These are phyloP conservation scores for Blastobotrys mokoenaii DNA, from an alignment of 805 yeast genomes.

Conservation along the genomic window DNA sequence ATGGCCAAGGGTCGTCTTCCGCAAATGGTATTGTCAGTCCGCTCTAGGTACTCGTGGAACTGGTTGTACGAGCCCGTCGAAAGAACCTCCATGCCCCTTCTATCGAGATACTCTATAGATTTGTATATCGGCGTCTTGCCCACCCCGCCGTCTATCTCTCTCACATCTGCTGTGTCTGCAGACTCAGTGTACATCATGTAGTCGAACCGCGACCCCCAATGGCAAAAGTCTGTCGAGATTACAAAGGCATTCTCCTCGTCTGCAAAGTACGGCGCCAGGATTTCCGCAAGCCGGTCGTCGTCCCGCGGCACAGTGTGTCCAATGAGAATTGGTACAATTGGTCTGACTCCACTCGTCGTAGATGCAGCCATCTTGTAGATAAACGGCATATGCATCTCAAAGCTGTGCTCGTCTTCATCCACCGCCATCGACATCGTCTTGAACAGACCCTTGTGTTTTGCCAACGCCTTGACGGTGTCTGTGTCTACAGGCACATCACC, in stretches of 20 bases:
- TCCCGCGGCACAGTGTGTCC: slow-evolving; percentile 47
- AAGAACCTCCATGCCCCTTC: slow-evolving; percentile 55
- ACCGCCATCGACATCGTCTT: slow-evolving; percentile 45
- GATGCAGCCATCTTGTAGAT: slow-evolving; percentile 36
- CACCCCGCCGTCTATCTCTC: too few relatives aligned
- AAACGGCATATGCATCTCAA: slow-evolving; percentile 91
- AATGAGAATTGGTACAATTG: slow-evolving; percentile 74
- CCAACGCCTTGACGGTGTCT: slow-evolving; percentile 22
- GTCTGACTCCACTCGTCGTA: slow-evolving; percentile 5
- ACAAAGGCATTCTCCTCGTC: slow-evolving; percentile 59
- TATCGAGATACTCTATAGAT: slow-evolving; percentile 70
- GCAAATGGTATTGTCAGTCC: slow-evolving; percentile 84
- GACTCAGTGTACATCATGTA: slow-evolving; percentile 42
- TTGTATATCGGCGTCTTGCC: slow-evolving; percentile 46
- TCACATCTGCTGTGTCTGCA: slow-evolving; percentile 1
- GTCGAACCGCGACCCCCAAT: slow-evolving; percentile 73
- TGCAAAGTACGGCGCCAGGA: slow-evolving; percentile 45
- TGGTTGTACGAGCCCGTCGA: slow-evolving; percentile 43
- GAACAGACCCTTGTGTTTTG: slow-evolving; percentile 36
- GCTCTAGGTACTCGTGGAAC: slow-evolving; percentile 60
- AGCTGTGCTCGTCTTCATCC: slow-evolving; percentile 84
- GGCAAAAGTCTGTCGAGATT: slow-evolving; percentile 88
- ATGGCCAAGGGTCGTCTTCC: slow-evolving; percentile 79
- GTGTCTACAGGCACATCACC: slow-evolving; percentile 67
- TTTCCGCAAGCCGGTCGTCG: slow-evolving; percentile 38